Base-by-base conservation (phyloP, 106 monocot species). In the Phalaenopsis equestris region DNA sequence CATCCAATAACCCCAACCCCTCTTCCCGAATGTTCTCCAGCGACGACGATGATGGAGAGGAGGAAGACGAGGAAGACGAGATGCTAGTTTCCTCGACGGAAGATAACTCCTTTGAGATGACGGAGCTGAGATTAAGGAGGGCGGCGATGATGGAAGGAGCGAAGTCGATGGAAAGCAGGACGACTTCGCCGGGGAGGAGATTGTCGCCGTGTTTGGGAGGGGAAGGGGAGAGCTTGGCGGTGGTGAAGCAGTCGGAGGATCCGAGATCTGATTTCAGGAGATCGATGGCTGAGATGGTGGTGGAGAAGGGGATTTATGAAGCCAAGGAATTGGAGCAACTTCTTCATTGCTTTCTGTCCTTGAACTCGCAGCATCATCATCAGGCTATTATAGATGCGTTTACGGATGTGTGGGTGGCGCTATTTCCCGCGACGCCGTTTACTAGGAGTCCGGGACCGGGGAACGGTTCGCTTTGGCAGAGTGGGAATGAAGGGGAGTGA, bases 251-350 rank as follows among this genome's bases (percentile, higher is more conserved):
- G 48, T 95, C 95, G 73, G 84, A 84, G 42, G 86, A 95, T 73
- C 95, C 95, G 12, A 73, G 84, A 73, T 80, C 23, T 4, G 95
- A 95, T 80, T 95, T 95, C 86, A 79, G 91, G 76, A 72, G 86
- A 41, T 93, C 95, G 57, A 95, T 95, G 91, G 83, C 80, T 72
- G 95, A 95, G 83, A 95, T 95, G 95, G 85, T 95, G 70, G 79
- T 86, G 57, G 95, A 91, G 86, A 90, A 90, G 83, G 84, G 81
- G 73, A 85, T 95, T 36, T 95, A 85, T 82, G 91, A 91, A 41
- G 82, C 85, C 24, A 72, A 41, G 7, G 93, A 89, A 4, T 83
- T 95, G 75, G 87, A 89, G 75, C 81, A 86, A 80, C 87, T 95
- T 24, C 85, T 95, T 19, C 92, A 78, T 5, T 95, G 89, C 86